Evolutionary conservation across 306 rosid genomes (phyloP), one percentile per base, ranked within the genome.

Genomic region (Cicer cuneatum): DNA sequence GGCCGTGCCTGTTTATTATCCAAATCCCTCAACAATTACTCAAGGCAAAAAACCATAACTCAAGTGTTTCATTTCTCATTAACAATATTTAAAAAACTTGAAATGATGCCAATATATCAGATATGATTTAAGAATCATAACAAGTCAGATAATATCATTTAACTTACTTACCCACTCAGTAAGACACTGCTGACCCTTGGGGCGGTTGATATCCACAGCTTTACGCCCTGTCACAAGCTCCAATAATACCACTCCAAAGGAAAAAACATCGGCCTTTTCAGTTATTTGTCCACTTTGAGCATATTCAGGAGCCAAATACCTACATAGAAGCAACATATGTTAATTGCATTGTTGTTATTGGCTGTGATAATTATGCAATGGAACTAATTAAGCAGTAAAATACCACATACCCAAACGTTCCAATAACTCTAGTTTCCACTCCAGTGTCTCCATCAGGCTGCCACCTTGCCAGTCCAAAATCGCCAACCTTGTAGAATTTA

Each of bases 391-490:
- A 63, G 19, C 43, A 65, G 24, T 45, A 39, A 61, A 12, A 57
- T 11, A 56, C 75, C 8, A 38, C 75, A 29, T 84, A 95, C 99
- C 99, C 99, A 69, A 95, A 95, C 12, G 99, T 95, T 80, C 99
- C 99, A 63, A 95, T 95, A 9, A 95, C 99, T 86, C 99, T 84
- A 2, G 99, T 95, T 66, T 95, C 98, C 66, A 92, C 98, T 14
- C 96, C 97, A 0, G 88, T 84, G 73, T 90, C 99, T 56, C 98
- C 98, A 59, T 95, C 98, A 1, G 98, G 99, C 78, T 95, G 99
- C 99, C 99, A 95, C 85, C 99, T 90, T 59, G 99, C 99, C n/a
- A 95, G 86, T 64, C 99, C 99, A 80, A 95, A 95, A 85, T 95
- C 99, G 47, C 99, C 99, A 76, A 95, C 98, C 99, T 95, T 64